phyloP scores from a whole-genome alignment of 495 filamentous ascomycete genomes.

The Penicillium parvum region DNA sequence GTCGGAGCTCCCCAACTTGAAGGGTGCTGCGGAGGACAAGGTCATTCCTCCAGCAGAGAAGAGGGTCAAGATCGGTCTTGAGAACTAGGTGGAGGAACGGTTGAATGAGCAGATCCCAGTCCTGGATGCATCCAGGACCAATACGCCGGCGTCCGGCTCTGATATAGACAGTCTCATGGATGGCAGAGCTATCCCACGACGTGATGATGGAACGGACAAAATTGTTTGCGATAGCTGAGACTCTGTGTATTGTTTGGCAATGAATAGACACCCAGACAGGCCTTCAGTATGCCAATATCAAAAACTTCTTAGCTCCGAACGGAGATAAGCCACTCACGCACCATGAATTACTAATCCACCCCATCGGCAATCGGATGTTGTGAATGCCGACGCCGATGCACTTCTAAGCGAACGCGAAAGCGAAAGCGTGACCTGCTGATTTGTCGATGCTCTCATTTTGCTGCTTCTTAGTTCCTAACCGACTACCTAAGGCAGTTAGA shows the following conservation, averaged over 20 bases:
- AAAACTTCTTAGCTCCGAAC: neutral
- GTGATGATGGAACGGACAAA: slow-evolving; percentile 19
- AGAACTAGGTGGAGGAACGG: slow-evolving; percentile 43
- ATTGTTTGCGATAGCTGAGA: slow-evolving; percentile 1
- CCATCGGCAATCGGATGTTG: slow-evolving; percentile 1
- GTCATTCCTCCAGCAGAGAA: slow-evolving; percentile 48
- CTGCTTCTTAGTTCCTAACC: too few relatives aligned
- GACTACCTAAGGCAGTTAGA: too few relatives aligned
- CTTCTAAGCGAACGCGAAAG: slow-evolving; percentile 12
- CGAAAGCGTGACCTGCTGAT: slow-evolving; percentile 5
- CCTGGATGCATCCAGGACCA: too few relatives aligned
- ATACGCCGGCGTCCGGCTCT: too few relatives aligned
- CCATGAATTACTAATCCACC: slow-evolving; percentile 3
- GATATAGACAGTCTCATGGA: slow-evolving; percentile 3
- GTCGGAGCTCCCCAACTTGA: slow-evolving; percentile 46
- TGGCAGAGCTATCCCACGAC: slow-evolving; percentile 8
- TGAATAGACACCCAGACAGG: neutral
- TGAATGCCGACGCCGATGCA: slow-evolving; percentile 3
- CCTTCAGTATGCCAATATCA: neutral
- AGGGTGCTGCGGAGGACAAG: slow-evolving; percentile 42
- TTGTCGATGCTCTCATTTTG: neutral
- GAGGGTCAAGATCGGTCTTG: slow-evolving; percentile 46
- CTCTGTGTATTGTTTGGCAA: neutral
- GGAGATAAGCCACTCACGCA: slow-evolving; percentile 3
- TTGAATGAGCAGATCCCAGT: too few relatives aligned